Base-by-base conservation (phyloP, 805 yeast genomes). In the Ogataea ganodermae region DNA sequence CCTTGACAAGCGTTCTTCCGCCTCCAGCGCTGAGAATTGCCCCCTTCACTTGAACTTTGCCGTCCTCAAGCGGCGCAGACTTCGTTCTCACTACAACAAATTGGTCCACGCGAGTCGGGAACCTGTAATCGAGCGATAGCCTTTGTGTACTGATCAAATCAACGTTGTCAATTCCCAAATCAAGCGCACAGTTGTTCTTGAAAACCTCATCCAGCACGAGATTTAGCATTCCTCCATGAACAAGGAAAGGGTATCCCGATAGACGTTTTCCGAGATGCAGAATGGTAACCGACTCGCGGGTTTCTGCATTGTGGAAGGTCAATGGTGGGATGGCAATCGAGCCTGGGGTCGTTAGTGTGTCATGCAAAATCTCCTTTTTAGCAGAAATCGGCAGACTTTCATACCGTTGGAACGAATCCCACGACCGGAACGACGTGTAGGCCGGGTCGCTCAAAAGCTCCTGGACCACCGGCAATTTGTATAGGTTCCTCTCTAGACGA, bases 191-290 rank as follows among this genome's bases (percentile, higher is more conserved):
- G 32, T 56, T 52, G 13, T 59, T 44, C 53, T 83, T 82, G 68
- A 84, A 76, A 6, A 86, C 75, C 56, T 90, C 96, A 59, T 89
- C 94, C 45, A 89, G 68, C 1, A 90, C 69, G 0, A 95, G 83
- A 7, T 91, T 95, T 24, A 90, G 63, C 23, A 91, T 79, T 0
- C 97, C 97, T 3, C 97, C 97, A 62, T 90, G 97, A 2, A 89
- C 77, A 16, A 91, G 68, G 57, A 88, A 84, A 2, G 97, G 97
- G 62, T 85, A 90, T 1, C 97, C 97, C 35, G 92, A 83, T 17
- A 90, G 65, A 51, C 77, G 78, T 60, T 84, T 80, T 0, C 97
- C 97, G 44, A 86, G 74, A 61, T 89, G 95, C 21, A 88, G 72
- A 5, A 89, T 74, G 0, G 89, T 77, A 1, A 86, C 74, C 0